phyloP scores from a whole-genome alignment of 1,284 basidiomycete genomes.

The Malassezia vespertilionis region DNA sequence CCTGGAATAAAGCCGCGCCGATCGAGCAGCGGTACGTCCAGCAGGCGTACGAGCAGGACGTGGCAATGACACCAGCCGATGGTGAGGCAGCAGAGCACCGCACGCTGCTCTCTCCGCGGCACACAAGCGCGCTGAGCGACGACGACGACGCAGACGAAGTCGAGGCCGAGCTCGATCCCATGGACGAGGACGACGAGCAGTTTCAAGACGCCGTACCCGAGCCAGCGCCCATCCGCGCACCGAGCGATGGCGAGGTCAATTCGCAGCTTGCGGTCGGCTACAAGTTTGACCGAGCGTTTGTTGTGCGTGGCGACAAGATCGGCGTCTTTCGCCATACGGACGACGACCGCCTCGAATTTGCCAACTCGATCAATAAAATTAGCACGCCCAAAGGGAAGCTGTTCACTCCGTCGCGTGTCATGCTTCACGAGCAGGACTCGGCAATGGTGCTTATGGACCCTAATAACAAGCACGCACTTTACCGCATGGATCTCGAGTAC shows the following conservation, averaged over 20 bases:
- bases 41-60: conserved; percentile 59
- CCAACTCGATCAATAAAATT: conserved; percentile 76
- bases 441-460: conserved; percentile 92
- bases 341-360: conserved; percentile 69
- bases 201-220: conserved; percentile 56
- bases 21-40: conserved; percentile 58
- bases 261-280: conserved; percentile 88
- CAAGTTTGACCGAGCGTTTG: conserved; percentile 89
- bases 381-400: conserved; percentile 68
- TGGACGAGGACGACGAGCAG: conserved; percentile 51
- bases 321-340: conserved; percentile 84
- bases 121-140: conserved; percentile 12
- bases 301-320: conserved; percentile 87
- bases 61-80: conserved; percentile 59
- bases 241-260: conserved; percentile 51
- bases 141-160: conserved; percentile 29
- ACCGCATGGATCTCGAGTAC: conserved; percentile 82
- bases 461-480: conserved; percentile 69
- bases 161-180: conserved; percentile 19
- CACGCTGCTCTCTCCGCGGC: conserved; percentile 14
- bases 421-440: conserved; percentile 93
- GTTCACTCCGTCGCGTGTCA: conserved; percentile 78
- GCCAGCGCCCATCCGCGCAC: conserved; percentile 21
- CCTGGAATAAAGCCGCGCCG: conserved; percentile 58
- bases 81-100: conserved; percentile 8